These are phyloP conservation scores for Acanthamoeba royreba DNA, from an alignment of 208 protist genomes.

Conservation along the genomic window DNA sequence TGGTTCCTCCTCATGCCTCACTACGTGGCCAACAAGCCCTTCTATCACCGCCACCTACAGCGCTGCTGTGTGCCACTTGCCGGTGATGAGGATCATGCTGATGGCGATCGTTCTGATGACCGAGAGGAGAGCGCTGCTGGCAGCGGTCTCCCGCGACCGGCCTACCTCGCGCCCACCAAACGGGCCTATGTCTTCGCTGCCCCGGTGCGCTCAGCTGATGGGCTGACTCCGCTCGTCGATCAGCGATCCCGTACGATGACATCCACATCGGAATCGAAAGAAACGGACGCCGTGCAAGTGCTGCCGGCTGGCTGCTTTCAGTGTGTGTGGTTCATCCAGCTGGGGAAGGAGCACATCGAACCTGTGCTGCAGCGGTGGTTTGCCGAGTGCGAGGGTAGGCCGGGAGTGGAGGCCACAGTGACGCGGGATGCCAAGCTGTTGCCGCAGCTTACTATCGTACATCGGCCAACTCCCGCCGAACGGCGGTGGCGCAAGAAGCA, in stretches of 20 bases:
- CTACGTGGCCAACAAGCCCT: constrained; percentile 81
- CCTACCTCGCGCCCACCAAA: not conserved
- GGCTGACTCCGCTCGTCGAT: not conserved
- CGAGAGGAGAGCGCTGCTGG: no score
- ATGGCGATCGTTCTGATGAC: no score
- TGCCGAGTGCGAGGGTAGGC: not conserved
- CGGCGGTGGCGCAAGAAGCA: constrained; percentile 3
- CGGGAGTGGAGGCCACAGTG: not conserved
- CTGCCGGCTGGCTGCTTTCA: not conserved
- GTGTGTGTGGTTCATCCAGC: not conserved
- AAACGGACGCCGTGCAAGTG: not conserved
- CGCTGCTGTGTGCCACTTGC: no score
- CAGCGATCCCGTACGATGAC: not conserved
- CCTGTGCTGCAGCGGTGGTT: not conserved
- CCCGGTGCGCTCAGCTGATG: not conserved
- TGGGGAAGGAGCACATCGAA: not conserved
- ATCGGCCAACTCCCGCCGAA: not conserved
- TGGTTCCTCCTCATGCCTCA: constrained; percentile 82
- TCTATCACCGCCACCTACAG: constrained; percentile 60
- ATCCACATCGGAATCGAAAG: not conserved
- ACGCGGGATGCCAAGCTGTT: not conserved
- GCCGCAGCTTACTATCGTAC: not conserved
- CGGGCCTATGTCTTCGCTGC: not conserved
- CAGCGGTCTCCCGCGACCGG: not conserved
- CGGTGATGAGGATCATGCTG: no score